These are phyloP conservation scores for Acanthamoeba divionensis DNA, from an alignment of 208 protist genomes.

Conservation along the genomic window DNA sequence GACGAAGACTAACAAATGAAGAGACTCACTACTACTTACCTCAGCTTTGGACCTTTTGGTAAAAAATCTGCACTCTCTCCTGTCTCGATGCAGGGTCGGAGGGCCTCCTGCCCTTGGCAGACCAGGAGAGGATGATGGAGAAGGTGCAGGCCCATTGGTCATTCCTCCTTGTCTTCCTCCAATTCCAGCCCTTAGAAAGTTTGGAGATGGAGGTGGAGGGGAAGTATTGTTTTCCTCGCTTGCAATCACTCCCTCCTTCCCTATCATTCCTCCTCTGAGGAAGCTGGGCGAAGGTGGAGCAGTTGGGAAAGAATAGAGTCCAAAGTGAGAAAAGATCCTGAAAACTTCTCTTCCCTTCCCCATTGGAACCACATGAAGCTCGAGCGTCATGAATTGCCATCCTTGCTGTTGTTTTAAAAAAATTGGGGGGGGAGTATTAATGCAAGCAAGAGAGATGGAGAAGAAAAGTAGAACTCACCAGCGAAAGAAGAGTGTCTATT, in stretches of 20 bases:
- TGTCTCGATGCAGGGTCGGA: background rate
- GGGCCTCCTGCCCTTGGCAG: background rate
- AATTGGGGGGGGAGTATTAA: background rate
- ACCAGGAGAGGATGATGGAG: background rate
- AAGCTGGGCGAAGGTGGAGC: no score
- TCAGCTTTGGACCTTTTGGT: background rate
- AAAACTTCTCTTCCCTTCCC: constrained; percentile 17
- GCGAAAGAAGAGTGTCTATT: constrained; percentile 10
- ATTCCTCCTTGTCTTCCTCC: background rate
- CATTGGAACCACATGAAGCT: constrained; percentile 19
- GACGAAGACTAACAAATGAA: background rate
- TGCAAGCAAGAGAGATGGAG: background rate
- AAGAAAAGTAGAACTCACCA: background rate
- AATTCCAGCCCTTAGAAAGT: background rate
- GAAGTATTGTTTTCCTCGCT: no score
- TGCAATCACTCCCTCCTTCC: no score
- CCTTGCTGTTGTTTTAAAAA: background rate
- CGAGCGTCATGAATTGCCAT: background rate
- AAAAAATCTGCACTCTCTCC: constrained; percentile 12
- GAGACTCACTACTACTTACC: background rate
- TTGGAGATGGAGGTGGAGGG: background rate
- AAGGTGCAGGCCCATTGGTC: background rate
- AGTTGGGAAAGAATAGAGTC: background rate
- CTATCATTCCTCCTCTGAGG: no score
- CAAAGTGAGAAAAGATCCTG: constrained; percentile 17